Conservation (phyloP, 1,284 basidiomycete genomes). For the Ustilago sp. region DNA sequence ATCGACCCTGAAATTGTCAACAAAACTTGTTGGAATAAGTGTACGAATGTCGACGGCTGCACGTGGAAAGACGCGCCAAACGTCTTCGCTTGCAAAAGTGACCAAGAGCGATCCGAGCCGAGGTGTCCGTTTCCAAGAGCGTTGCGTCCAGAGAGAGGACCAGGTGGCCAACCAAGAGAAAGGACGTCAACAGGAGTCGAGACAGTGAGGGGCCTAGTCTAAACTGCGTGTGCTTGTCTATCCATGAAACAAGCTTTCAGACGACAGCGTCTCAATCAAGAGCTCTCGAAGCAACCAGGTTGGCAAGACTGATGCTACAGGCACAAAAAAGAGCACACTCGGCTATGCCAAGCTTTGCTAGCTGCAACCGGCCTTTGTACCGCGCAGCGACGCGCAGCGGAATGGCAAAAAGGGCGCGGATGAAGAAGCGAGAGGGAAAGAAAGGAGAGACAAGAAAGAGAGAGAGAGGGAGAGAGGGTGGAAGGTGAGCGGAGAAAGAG, state of each 20-base stretch:
- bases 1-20: conserved; percentile 8
- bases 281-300: not conserved
- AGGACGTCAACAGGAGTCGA: not conserved
- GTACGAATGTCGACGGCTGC: conserved; percentile 7
- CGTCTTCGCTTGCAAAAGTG: not conserved
- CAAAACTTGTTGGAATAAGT: not conserved
- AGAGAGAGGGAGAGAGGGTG: not conserved
- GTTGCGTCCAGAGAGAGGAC: not conserved
- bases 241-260: not conserved
- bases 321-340: not conserved
- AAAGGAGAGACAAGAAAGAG: not conserved
- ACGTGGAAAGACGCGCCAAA: conserved; percentile 1
- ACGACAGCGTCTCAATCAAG: not conserved
- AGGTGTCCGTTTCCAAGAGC: not conserved
- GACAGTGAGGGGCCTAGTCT: not conserved
- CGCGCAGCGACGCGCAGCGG: not conserved
- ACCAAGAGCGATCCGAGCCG: not conserved
- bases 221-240: too few relatives aligned
- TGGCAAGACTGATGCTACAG: not conserved
- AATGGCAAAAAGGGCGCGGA: not conserved
- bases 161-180: too few relatives aligned
- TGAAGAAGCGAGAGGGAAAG: not conserved
- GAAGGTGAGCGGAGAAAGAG: not conserved
- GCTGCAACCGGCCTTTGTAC: not conserved
- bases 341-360: not conserved